phyloP scores from a whole-genome alignment of 2,329 filamentous ascomycete genomes.

The Penicillium concentricum region DNA sequence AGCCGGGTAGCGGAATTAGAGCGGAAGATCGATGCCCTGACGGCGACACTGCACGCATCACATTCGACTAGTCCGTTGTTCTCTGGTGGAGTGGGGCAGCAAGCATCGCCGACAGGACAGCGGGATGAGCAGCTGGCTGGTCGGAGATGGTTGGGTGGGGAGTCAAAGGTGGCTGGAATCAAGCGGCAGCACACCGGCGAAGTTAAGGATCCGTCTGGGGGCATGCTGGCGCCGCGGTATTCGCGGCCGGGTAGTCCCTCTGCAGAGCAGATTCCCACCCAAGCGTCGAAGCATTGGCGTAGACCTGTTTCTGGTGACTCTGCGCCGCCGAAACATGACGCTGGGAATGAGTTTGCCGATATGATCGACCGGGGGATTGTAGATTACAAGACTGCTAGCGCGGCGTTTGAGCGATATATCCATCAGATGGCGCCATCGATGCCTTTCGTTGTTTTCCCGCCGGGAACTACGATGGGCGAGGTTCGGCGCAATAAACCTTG shows the following conservation, averaged over 20 bases:
- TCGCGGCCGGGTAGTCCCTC: slow-evolving; percentile 23
- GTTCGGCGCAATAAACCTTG: slow-evolving; percentile 59
- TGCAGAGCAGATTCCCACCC: slow-evolving; percentile 20
- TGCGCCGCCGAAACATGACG: slow-evolving; percentile 17
- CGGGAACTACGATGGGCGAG: slow-evolving; percentile 53
- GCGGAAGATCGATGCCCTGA: slow-evolving; percentile 87
- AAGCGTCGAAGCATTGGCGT: slow-evolving; percentile 22
- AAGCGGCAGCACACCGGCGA: slow-evolving; percentile 36
- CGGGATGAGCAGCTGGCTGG: slow-evolving; percentile 37
- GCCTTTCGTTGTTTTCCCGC: slow-evolving; percentile 58
- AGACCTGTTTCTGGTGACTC: slow-evolving; percentile 18
- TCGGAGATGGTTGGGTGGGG: slow-evolving; percentile 28
- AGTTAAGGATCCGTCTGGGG: slow-evolving; percentile 19
- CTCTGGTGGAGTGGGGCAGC: slow-evolving; percentile 10
- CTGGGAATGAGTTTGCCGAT: slow-evolving; percentile 41
- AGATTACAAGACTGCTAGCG: slow-evolving; percentile 51
- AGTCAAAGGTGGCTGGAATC: slow-evolving; percentile 21
- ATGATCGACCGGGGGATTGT: slow-evolving; percentile 53
- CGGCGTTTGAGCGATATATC: slow-evolving; percentile 58
- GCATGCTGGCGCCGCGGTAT: slow-evolving; percentile 22
- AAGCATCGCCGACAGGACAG: slow-evolving; percentile 24
- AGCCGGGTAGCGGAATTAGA: slow-evolving; percentile 85
- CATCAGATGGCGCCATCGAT: slow-evolving; percentile 55
- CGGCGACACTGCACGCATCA: slow-evolving; percentile 69
- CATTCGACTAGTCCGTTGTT: slow-evolving; percentile 26